Base-by-base conservation (phyloP, 108 stramenopile genomes). In the Discostella stelligeroides region DNA sequence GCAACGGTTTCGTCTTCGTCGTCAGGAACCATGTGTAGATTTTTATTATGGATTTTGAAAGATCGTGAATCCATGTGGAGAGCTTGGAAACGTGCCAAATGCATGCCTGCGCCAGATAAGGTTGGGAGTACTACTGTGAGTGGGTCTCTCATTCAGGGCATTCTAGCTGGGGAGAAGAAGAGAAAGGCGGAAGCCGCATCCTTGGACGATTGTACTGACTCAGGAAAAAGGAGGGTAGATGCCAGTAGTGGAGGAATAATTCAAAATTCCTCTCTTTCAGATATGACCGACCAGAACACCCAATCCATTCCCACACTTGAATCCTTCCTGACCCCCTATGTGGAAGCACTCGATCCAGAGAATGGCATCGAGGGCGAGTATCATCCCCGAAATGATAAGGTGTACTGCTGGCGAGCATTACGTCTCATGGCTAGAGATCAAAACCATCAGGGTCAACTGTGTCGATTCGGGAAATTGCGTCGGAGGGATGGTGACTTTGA, bases 331-430 rank as follows among this genome's bases (percentile, higher is more conserved):
- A 84, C 87, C 53, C 72, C 76, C 0, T 94, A 90, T 61, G 83
- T 87, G 3, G 93, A 92, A 14, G 93, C 93, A 15, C 72, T 88
- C 20, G 90, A 94, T 67, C 93, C 93, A 12, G 93, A 92, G 21
- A 72, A 84, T 46, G 90, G 90, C 1, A 88, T 94, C 18, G 93
- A 94, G 63, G 90, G 75, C 10, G 90, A 90, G 49, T 94, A 92
- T 64, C 88, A 91, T 60, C 93, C 93, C 11, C 82, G 79, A 30
- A 90, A 87, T 66, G 81, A 92, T 50, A 74, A 79, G n/a, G 55
- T 88, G 0, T 91, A 86, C 68, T 73, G 77, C 18, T 94, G 93
- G 93, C 73, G 88, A 45, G 93, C 86, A 17, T 65, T 90, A 66
- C 79, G 93, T 43, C 56, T 94, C 38, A 68, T 87, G 57, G 77